phyloP scores from a whole-genome alignment of 2,329 filamentous ascomycete genomes.

The Fonsecaea monophora region DNA sequence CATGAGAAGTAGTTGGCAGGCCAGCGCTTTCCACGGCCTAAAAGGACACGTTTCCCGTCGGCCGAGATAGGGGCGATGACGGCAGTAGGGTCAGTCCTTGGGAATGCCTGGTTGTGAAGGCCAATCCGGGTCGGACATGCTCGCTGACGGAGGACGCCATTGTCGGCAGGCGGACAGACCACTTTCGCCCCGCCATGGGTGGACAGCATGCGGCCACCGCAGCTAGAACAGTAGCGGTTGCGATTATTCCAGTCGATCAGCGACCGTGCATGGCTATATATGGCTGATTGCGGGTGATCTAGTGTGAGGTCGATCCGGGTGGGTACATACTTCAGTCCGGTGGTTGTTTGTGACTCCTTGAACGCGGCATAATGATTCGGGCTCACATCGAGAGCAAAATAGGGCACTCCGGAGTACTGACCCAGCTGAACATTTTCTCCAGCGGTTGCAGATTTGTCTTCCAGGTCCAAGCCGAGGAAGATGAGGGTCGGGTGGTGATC shows the following conservation, averaged over 20 bases:
- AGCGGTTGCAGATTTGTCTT: slow-evolving; percentile 19
- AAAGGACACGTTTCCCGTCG: slow-evolving; percentile 76
- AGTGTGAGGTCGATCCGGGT: slow-evolving; percentile 29
- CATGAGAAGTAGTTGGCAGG: slow-evolving; percentile 86
- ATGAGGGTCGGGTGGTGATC: slow-evolving; percentile 73
- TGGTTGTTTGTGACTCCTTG: not conserved
- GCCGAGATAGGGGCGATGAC: slow-evolving; percentile 89
- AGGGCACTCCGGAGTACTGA: slow-evolving; percentile 76
- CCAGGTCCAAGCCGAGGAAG: slow-evolving; percentile 83
- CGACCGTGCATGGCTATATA: slow-evolving; percentile 65
- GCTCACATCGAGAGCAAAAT: slow-evolving; percentile 88
- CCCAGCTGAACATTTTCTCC: slow-evolving; percentile 53
- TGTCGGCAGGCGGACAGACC: slow-evolving; percentile 51
- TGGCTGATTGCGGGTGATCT: slow-evolving; percentile 22
- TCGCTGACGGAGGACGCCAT: slow-evolving; percentile 50
- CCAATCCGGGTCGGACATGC: slow-evolving; percentile 82
- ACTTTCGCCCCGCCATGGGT: slow-evolving; percentile 54
- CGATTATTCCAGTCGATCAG: slow-evolving; percentile 92
- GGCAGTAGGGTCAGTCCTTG: slow-evolving; percentile 91
- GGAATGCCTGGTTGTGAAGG: slow-evolving; percentile 88
- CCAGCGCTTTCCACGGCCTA: slow-evolving; percentile 84
- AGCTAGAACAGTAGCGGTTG: slow-evolving; percentile 88
- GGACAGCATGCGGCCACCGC: slow-evolving; percentile 76
- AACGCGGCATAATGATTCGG: slow-evolving; percentile 17
- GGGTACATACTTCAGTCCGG: slow-evolving; percentile 20